Evolutionary conservation across 495 filamentous ascomycete genomes (phyloP), one percentile per base, ranked within the genome.

Genomic region (Friedmanniomyces simplex): DNA sequence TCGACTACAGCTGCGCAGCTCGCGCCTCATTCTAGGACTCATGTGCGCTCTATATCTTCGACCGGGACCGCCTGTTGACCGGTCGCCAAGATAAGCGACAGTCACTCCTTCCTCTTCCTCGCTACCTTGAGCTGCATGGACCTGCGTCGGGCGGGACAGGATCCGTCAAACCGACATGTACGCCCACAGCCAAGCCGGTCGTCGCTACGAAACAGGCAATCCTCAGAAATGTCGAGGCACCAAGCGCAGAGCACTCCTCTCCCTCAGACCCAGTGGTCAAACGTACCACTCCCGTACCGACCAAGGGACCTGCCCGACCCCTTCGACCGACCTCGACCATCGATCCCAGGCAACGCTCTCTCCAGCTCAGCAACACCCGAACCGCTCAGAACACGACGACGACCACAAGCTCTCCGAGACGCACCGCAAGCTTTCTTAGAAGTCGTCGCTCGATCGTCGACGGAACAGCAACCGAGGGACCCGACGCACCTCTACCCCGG

Each of bases 251-350:
- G 39, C 54, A 57, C 47, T 26, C 60, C 55, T 3, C 42, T 62
- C 5, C 60, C 60, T 2, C 60, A 62, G 51, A 54, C 49, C 0
- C 54, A 62, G 43, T 62, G 60, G 60, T 11, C 54, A 12, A 42
- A 54, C n/a, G 22, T 62, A n/a, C 60, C 60, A 12, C 22, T 48
- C 7, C 49, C 49, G 21, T 54, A 48, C 49, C 54, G 50, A n/a
- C 60, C 60, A 32, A 48, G 42, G 10, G 45, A 54, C n/a, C 42
- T n/a, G 25, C 5, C 22, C 30, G 52, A 61, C 18, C 51, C 32
- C 8, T n/a, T 22, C 13, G 12, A 16, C n/a, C 32, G 50, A 28
- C 46, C 32, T 22, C 43, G 48, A 13, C 32, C 12, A n/a, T 21
- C 30, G 22, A 34, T 52, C 1, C n/a, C 45, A 22, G 25, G 43